Evolutionary conservation across 768 basidiomycete genomes (phyloP), one percentile per base, ranked within the genome.

Genomic region (Antrodiella citrinella): DNA sequence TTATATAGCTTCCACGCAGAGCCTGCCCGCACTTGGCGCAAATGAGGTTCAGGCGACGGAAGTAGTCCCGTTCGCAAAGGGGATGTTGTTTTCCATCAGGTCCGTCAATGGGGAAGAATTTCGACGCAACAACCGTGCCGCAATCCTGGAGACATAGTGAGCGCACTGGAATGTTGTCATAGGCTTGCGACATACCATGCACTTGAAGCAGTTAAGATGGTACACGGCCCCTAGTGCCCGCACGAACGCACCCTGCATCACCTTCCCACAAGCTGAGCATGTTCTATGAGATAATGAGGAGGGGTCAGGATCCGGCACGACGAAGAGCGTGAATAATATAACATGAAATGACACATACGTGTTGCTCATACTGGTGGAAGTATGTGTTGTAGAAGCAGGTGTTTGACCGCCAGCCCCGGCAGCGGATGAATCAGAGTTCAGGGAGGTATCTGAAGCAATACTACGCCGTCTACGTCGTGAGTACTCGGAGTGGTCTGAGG

Each of bases 1-100:
- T 99, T 72, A 99, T 98, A 62, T 99, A 99, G 69, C 92, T 96
- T 48, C 93, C 95, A 61, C 96, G 76, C 53, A 99, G 69, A 38
- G 96, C 96, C 73, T 86, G 82, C 40, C 86, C 85, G 68, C 96
- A 99, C 69, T 96, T 95, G 44, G 86, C 90, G 66, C 96, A 99
- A 54, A 99, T 93, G 60, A 99, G 78, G 68, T 92, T 92, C 48
- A 99, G 77, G 50, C 96, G 81, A 57, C 91, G 82, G 69, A 99
- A 99, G 69, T 97, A 99, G 66, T 99, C 96, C 54, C 90, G 79
- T 73, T 99, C 96, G 68, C 96, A 99, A n/a, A 99, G 78, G 23
- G 96, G 95, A 54, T 86, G 82, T 60, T 91, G 93, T 64, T 80
- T 86, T 54, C 86, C 82, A 60, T 92, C 91, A 43, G 82, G 75